Base-by-base conservation (phyloP, 2,329 filamentous ascomycete genomes). In the Trichoderma lentiforme region DNA sequence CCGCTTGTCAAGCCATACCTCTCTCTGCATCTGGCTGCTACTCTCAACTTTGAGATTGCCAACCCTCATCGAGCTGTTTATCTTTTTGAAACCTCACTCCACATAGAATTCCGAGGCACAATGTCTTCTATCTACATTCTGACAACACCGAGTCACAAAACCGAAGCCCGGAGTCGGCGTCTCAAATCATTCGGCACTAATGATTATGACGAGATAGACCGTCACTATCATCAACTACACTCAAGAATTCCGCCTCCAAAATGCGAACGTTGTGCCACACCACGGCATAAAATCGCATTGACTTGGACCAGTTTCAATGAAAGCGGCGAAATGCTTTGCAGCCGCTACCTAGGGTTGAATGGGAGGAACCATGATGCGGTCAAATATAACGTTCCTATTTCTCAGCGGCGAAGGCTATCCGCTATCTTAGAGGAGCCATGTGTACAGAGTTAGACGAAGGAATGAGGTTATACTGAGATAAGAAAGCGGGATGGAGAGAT, bases 51-150 rank as follows among this genome's bases (percentile, higher is more conserved):
- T 36, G 12, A 11, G 30, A 43, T 26, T 34, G 9, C 0, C 30
- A 21, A 21, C 4, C 28, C 2, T 61, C 4, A 15, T 36, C 32
- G 3, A 43, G 4, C 12, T 15, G 8, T 6, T 18, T 26, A n/a
- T 34, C 36, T 34, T 7, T 15, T n/a, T 14, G 21, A 2, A n/a
- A 36, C 14, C 30, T 57, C 21, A 21, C 6, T 66, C 21, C 30
- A 57, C n/a, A 7, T 11, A 26, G 6, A 18, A 68, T 30, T n/a
- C 5, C 26, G 14, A 4, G 6, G 3, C 9, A 36, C 15, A 21
- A 80, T 81, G 80, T 43, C 39, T 43, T 80, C 80, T 65, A 73
- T 66, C 12, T 79, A 79, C 74, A 51, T 73, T 8, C 75, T 75
- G 36, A 74, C 73, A 36, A 34, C 78, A 39, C 80, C 78, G 65